Evolutionary conservation across 148 eudicot genomes (phyloP).

Genomic region (Rhododendron vialii): DNA sequence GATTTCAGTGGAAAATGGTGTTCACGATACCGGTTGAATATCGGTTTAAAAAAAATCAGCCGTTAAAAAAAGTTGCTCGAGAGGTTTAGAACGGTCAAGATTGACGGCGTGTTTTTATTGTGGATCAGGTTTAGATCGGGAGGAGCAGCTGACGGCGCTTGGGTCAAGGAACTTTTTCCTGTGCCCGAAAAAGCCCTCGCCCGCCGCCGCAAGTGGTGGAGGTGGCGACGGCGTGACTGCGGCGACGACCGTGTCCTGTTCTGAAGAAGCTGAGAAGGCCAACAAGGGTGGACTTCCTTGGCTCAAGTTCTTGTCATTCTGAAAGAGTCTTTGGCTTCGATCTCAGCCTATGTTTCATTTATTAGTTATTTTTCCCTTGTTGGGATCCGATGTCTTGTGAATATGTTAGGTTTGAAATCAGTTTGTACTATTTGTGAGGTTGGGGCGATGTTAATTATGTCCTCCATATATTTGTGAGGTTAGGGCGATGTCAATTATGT

Average conservation of each 20-base stretch:
- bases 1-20: not conserved
- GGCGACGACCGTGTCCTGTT: conserved; percentile 26
- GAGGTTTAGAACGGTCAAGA: not conserved
- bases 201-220: conserved; percentile 6
- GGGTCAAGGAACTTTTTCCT: conserved; percentile 91
- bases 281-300: conserved; percentile 39
- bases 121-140: conserved; percentile 54
- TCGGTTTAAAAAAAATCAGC: no score
- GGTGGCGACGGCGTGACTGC: conserved; percentile 1
- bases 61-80: no score
- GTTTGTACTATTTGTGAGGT: not conserved
- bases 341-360: not conserved
- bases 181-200: conserved; percentile 32
- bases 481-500: not conserved
- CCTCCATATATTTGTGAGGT: not conserved
- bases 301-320: conserved; percentile 41
- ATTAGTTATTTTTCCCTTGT: not conserved
- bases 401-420: not conserved
- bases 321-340: not conserved
- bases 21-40: no score
- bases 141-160: conserved; percentile 53
- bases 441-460: not conserved
- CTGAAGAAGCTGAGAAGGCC: conserved; percentile 50
- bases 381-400: not conserved
- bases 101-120: not conserved